Percentiles rank a stretch among this genome's conserved stretches.
Evolutionary conservation across 805 yeast genomes (phyloP).

Genomic region (Barnettozyma salicaria): DNA sequence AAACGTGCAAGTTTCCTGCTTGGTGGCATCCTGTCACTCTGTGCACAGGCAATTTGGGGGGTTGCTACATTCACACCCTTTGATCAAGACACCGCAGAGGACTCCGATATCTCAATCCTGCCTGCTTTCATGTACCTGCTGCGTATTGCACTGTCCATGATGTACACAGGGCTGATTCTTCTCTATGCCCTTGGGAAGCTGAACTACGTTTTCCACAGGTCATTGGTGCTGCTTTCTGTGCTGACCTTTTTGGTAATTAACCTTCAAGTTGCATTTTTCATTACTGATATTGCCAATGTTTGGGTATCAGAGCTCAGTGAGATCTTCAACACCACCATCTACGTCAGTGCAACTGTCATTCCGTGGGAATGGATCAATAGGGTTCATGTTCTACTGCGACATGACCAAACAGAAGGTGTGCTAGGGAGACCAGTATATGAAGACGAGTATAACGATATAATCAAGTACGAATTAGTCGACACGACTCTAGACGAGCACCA

Average conservation of each 20-base stretch:
- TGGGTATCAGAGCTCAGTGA: conserved; percentile 76
- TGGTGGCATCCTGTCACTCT: conserved; percentile 47
- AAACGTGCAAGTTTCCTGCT: conserved; percentile 53
- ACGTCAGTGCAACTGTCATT: conserved; percentile 61
- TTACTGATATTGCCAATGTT: conserved; percentile 68
- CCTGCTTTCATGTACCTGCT: conserved; percentile 72
- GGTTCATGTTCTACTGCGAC: conserved; percentile 48
- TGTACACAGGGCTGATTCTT: conserved; percentile 59
- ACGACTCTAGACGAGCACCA: conserved; percentile 7
- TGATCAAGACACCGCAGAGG: conserved; percentile 19
- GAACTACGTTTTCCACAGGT: conserved; percentile 42
- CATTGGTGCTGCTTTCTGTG: conserved; percentile 49
- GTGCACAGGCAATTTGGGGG: conserved; percentile 67
- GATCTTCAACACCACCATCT: conserved; percentile 65
- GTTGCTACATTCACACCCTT: conserved; percentile 44
- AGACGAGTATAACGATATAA: conserved; percentile 41
- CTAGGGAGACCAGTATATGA: conserved; percentile 72
- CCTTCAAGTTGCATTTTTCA: conserved; percentile 61
- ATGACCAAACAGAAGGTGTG: conserved; percentile 61
- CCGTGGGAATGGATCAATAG: conserved; percentile 87
- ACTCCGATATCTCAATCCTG: conserved; percentile 44
- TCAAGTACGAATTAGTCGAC: conserved; percentile 20
- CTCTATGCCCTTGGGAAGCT: conserved; percentile 50
- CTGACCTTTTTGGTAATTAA: conserved; percentile 51
- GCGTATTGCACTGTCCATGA: conserved; percentile 62